Conservation (phyloP, 371 early-diverging fungal species). For the Zychaea mexicana region DNA sequence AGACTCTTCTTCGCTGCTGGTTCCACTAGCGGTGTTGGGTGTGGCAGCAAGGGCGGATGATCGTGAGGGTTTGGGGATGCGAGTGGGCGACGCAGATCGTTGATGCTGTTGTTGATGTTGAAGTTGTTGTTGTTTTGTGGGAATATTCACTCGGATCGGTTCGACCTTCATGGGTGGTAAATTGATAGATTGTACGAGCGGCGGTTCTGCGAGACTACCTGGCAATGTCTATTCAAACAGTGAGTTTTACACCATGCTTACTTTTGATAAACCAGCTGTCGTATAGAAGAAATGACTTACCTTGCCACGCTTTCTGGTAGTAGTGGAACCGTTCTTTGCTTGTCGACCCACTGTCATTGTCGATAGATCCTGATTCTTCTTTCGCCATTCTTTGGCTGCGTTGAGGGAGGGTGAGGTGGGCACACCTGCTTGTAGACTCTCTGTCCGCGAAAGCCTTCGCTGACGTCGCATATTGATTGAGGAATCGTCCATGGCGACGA, state of each 20-base stretch:
- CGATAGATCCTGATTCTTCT: conserved; percentile 20
- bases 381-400: conserved; percentile 23
- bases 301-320: conserved; percentile 44
- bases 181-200: conserved; percentile 38
- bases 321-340: conserved; percentile 6
- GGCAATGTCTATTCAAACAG: conserved; percentile 53
- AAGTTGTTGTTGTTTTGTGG: conserved; percentile 14
- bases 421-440: conserved; percentile 42
- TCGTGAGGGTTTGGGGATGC: conserved; percentile 25
- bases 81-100: conserved; percentile 21
- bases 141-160: conserved; percentile 40
- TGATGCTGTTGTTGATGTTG: conserved; percentile 2
- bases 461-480: background rate
- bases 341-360: conserved; percentile 1
- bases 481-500: conserved; percentile 18
- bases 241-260: too few relatives aligned
- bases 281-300: conserved; percentile 16
- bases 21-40: conserved; percentile 5
- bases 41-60: conserved; percentile 4
- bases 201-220: conserved; percentile 50
- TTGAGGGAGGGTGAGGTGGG: conserved; percentile 36
- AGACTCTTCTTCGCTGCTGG: conserved; percentile 26
- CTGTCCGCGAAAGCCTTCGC: conserved; percentile 38
- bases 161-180: conserved; percentile 56
- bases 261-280: too few relatives aligned